Percentiles rank a stretch among this genome's conserved stretches.
Conservation (phyloP, 768 basidiomycete genomes). For the Lactarius vividus region DNA sequence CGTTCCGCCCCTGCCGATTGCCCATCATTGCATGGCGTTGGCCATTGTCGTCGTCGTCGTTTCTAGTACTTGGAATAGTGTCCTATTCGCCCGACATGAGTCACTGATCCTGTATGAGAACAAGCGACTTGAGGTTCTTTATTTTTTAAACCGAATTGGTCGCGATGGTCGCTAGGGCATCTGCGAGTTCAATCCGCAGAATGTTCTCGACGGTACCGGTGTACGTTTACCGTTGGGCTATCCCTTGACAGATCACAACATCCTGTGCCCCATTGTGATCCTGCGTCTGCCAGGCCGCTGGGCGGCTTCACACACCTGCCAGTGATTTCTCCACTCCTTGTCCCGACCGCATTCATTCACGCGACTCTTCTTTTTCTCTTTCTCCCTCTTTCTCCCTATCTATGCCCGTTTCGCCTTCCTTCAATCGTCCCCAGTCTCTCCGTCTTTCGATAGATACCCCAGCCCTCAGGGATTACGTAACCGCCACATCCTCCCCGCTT, state of each 20-base stretch:
- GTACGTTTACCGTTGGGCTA: background rate
- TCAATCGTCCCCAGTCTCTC: slow-evolving; percentile 17
- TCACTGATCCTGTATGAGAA: background rate
- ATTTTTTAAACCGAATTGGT: background rate
- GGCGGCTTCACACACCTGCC: background rate
- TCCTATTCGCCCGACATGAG: background rate
- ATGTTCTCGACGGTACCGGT: background rate
- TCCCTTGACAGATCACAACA: slow-evolving; percentile 7
- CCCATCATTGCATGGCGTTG: background rate
- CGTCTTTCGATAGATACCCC: slow-evolving; percentile 18
- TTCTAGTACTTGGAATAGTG: background rate
- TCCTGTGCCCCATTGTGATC: background rate
- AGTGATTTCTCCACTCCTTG: background rate
- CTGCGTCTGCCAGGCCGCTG: background rate
- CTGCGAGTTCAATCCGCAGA: background rate
- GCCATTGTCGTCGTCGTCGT: background rate
- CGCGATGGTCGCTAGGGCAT: slow-evolving; percentile 20
- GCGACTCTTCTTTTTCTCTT: background rate
- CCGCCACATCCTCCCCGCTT: background rate
- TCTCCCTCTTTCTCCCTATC: background rate
- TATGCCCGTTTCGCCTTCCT: slow-evolving; percentile 20
- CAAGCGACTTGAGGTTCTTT: background rate
- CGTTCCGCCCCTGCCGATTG: background rate
- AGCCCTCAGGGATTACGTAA: background rate
- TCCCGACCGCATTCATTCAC: slow-evolving; percentile 1